phyloP scores from a whole-genome alignment of 2,329 filamentous ascomycete species.

The Hypoxylon sp. region DNA sequence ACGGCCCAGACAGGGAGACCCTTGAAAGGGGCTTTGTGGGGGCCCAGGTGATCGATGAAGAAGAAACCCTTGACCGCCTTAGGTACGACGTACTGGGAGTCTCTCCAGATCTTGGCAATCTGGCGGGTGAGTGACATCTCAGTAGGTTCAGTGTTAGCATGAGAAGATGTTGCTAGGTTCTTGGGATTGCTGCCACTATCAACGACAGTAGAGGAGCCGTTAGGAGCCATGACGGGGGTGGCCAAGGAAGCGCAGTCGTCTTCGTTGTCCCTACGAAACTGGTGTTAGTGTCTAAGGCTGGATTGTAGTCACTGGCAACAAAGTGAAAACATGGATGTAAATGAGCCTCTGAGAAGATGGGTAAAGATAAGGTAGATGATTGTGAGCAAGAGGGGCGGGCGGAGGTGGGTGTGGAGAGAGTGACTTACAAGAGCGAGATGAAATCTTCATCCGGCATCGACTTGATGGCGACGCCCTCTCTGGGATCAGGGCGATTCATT shows the following conservation, averaged over 20 bases:
- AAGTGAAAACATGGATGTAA: not conserved
- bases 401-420: no score
- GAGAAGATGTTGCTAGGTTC: not conserved
- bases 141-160: not conserved
- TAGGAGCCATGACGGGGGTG: not conserved
- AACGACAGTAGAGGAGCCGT: not conserved
- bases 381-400: not conserved
- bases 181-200: not conserved
- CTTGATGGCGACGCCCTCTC: no score
- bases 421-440: no score
- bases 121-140: not conserved
- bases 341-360: not conserved
- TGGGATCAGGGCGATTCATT: no score
- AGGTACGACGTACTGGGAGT: not conserved
- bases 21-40: not conserved
- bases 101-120: not conserved
- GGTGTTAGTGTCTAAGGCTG: not conserved
- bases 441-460: no score
- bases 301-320: not conserved
- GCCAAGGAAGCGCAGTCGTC: not conserved
- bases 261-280: not conserved
- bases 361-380: not conserved
- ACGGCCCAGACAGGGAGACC: slow-evolving; percentile 22
- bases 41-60: not conserved
- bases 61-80: slow-evolving; percentile 3